Base-by-base conservation (phyloP, 495 filamentous ascomycete species). In the Aspergillus carlsbadensis region DNA sequence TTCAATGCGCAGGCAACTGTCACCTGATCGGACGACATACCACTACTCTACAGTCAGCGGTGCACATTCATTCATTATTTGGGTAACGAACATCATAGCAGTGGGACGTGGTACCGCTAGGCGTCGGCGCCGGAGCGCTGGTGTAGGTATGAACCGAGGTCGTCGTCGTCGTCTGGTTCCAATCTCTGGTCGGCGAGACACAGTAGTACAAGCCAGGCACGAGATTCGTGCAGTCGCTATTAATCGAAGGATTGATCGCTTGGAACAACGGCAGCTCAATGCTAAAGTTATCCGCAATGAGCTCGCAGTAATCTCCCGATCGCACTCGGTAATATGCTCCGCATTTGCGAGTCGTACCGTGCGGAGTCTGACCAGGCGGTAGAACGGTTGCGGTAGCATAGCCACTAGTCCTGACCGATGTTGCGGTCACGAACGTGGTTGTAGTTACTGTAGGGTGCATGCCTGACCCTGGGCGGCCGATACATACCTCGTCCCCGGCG, bases 171-270 rank as follows among this genome's bases (percentile, higher is more conserved):
- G 54, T 42, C 14, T 40, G 7, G 33, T 59, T 49, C 57, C 57
- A 59, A 24, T 59, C 36, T 17, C 6, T n/a, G 0, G 50, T 59
- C 0, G 57, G 57, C 0, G 20, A 29, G n/a, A 54, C 51, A 13
- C 57, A 59, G 17, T 59, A 59, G 31, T 36, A 59, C 1, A 59
- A 35, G 1, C 57, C 57, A 0, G 57, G 44, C 5, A 59, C 26
- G 18, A 59, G 57, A 17, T 59, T 59, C 6, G 57, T 54, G 50
- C 57, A 59, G 3, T 59, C 48, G 3, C 15, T 13, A 13, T 59
- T 47, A 10, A 59, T 42, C 10, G 44, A 50, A 1, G 57, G 57
- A 15, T 59, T 59, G 17, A 59, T 59, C 6, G 44, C 57, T n/a
- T 31, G 22, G 43, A 59, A 59, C 1, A 59, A 35, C 21, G 42